phyloP scores from a whole-genome alignment of 1,284 basidiomycete genomes.

The Boletus semigastroideus region DNA sequence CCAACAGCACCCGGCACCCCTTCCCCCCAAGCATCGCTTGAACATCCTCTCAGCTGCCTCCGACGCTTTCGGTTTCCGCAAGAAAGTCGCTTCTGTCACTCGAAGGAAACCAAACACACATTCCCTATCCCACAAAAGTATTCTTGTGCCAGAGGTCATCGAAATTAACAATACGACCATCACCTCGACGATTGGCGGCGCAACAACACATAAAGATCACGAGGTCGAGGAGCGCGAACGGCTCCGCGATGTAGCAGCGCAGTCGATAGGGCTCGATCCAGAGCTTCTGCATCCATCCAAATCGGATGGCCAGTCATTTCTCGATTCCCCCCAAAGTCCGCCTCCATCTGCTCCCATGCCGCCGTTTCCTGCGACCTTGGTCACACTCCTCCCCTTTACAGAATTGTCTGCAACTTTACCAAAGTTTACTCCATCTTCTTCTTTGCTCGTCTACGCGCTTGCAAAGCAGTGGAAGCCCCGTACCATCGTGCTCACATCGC shows the following conservation, averaged over 20 bases:
- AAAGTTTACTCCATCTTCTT: constrained; percentile 65
- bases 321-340: constrained; percentile 14
- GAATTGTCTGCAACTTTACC: constrained; percentile 53
- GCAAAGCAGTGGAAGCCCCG: constrained; percentile 72
- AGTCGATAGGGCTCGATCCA: constrained; percentile 61
- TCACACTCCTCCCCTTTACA: constrained; percentile 48
- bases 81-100: constrained; percentile 43
- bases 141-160: constrained; percentile 65
- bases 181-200: constrained; percentile 14
- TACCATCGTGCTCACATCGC: constrained; percentile 58
- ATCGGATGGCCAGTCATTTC: constrained; percentile 10
- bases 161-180: constrained; percentile 55
- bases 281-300: constrained; percentile 22
- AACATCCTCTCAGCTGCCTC: constrained; percentile 58
- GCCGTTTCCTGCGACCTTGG: constrained; percentile 56
- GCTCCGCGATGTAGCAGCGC: constrained; percentile 69
- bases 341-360: constrained; percentile 36
- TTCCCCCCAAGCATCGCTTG: constrained; percentile 35
- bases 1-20: constrained; percentile 5
- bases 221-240: constrained; percentile 72
- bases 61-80: constrained; percentile 50
- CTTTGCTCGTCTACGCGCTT: constrained; percentile 66
- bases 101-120: constrained; percentile 40
- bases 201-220: constrained; percentile 39
- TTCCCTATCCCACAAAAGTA: constrained; percentile 23